These are phyloP conservation scores for Moesziomyces parantarcticus DNA, from an alignment of 1,284 basidiomycete species.

Conservation along the genomic window DNA sequence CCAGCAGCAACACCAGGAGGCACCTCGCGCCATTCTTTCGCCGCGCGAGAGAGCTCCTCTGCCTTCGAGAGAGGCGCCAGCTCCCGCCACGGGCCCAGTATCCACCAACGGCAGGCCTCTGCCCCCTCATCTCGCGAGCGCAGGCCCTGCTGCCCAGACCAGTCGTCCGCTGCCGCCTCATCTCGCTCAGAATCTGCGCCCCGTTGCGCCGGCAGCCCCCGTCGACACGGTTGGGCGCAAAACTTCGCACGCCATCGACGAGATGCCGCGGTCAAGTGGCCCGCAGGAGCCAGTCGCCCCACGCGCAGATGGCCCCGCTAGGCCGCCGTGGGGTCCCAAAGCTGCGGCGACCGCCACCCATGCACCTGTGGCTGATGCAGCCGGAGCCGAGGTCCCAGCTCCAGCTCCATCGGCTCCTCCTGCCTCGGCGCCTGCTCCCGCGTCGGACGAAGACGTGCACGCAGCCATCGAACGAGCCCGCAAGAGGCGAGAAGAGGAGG, in stretches of 20 bases:
- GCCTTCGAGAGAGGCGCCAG: constrained; percentile 5
- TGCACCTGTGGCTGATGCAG: not conserved
- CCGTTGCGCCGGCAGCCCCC: constrained; percentile 12
- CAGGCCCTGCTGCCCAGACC: constrained; percentile 15
- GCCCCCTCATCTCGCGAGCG: constrained; percentile 32
- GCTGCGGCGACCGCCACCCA: constrained; percentile 3
- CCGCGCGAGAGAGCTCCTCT: constrained; percentile 1
- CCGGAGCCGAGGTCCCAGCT: constrained; percentile 8
- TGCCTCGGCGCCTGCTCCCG: constrained; percentile 7
- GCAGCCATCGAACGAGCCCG: constrained; percentile 64
- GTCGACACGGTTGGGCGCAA: constrained; percentile 20
- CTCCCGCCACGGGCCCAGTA: not conserved
- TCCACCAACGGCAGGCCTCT: constrained; percentile 27
- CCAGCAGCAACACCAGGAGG: constrained; percentile 14
- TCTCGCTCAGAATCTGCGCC: constrained; percentile 38
- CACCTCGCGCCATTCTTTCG: constrained; percentile 1
- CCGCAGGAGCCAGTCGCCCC: not conserved
- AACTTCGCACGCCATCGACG: constrained; percentile 29
- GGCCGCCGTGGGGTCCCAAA: constrained; percentile 37
- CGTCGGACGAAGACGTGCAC: constrained; percentile 52
- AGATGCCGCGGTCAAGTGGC: constrained; percentile 14
- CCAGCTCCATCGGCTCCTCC: not conserved
- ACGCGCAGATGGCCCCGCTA: constrained; percentile 5
- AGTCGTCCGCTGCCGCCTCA: constrained; percentile 51
- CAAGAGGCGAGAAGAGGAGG: constrained; percentile 63